Base-by-base conservation (phyloP, 1,139 yeast species). In the Lodderomyces pseudojiufengensis region DNA sequence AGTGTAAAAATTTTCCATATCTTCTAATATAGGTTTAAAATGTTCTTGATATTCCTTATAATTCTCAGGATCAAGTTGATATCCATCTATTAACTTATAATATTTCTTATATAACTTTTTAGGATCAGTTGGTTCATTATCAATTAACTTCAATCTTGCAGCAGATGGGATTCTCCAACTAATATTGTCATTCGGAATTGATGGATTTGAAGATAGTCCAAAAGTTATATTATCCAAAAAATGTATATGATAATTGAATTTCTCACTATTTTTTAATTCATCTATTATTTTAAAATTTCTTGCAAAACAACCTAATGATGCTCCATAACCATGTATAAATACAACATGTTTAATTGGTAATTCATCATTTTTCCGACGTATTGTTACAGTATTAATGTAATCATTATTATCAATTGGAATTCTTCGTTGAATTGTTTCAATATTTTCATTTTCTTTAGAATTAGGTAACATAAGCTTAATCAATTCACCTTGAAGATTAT, bases 291-390 rank as follows among this genome's bases (percentile, higher is more conserved):
- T 77, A 44, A 87, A 78, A 51, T 86, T 90, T 38, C 88, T 68
- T 47, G 87, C 88, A 62, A 80, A 92, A 52, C 92, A 84, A 15
- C 94, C 92, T 11, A 84, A 69, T 0, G 95, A 83, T 0, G 97
- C 95, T 0, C 95, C 96, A 57, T 86, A 88, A 0, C 98, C 98
- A 54, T 92, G 98, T 11, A 92, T 52, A 49, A 92, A 67, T 4
- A 88, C 87, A 16, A 83, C 49, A 45, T 76, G 75, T 49, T 59
- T 61, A 3, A 54, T 50, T 12, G 51, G 51, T 4, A 49, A 48
- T 1, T 37, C 25, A 29, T 50, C 39, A 29, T 62, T 63, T 27
- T 63, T 64, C 20, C 20, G 20, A 18, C 20, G 7, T 3, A 48
- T 46, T 23, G 63, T 49, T 3, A 70, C 50, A 37, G 70, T 74